Conservation (phyloP, 2,329 filamentous ascomycete species). For the Ceratocystiopsis sp. region DNA sequence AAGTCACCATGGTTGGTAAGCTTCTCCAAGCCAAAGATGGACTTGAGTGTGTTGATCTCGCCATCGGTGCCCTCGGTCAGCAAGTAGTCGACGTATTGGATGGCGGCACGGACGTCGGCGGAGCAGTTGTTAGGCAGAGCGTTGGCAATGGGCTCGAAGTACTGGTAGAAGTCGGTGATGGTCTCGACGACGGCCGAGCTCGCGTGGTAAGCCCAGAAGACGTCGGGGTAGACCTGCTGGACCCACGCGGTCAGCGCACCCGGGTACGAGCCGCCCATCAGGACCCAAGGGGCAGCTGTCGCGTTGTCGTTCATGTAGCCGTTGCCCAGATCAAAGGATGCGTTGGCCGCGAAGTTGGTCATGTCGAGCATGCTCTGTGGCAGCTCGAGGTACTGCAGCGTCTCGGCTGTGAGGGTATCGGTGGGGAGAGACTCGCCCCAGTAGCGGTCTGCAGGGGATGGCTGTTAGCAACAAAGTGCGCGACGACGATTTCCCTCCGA, state of each 20-base stretch:
- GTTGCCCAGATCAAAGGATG: constrained; percentile 26
- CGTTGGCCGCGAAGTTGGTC: constrained; percentile 24
- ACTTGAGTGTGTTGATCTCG: constrained; percentile 27
- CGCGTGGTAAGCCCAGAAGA: constrained; percentile 38
- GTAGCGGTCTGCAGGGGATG: constrained; percentile 17
- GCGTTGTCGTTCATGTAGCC: constrained; percentile 26
- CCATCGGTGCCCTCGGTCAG: constrained; percentile 19
- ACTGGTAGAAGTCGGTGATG: constrained; percentile 34
- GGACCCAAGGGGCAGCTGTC: constrained; percentile 33
- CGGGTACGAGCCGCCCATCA: constrained; percentile 35
- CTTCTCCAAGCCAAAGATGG: constrained; percentile 27
- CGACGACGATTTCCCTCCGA: neutral
- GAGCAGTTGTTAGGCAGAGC: constrained; percentile 39
- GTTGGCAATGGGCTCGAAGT: constrained; percentile 33
- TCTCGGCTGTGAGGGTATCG: constrained; percentile 17
- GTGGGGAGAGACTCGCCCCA: constrained; percentile 23
- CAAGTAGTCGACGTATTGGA: constrained; percentile 32
- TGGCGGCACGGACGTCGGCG: constrained; percentile 29
- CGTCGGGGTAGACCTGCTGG: constrained; percentile 30
- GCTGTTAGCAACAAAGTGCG: neutral
- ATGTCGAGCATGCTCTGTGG: constrained; percentile 24
- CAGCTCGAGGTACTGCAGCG: constrained; percentile 22
- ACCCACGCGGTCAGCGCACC: constrained; percentile 37
- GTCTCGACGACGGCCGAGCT: constrained; percentile 36
- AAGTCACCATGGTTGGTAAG: constrained; percentile 24